Conservation (phyloP, 768 basidiomycete species). For the Pleurotus pulmonarius region DNA sequence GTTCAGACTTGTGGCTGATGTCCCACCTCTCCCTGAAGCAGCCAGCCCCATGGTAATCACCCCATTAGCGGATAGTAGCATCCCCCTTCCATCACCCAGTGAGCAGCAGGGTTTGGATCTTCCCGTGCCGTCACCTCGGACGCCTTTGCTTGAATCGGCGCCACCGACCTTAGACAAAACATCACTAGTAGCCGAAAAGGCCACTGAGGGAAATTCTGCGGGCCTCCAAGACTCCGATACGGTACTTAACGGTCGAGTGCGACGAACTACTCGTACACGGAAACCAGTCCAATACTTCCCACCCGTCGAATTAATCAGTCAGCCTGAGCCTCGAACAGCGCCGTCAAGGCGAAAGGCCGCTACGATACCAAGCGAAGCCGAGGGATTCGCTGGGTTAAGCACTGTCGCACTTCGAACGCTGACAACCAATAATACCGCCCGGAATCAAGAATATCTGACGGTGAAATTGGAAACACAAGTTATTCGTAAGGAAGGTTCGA, state of each 20-base stretch:
- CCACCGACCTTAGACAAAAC: background rate
- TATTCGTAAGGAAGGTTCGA: constrained; percentile 59
- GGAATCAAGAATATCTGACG: constrained; percentile 64
- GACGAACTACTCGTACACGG: constrained; percentile 51
- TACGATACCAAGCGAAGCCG: constrained; percentile 26
- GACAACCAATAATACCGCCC: constrained; percentile 67
- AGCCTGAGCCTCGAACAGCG: constrained; percentile 21
- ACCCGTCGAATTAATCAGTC: constrained; percentile 34
- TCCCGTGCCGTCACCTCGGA: too few species aligned
- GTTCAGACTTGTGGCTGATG: background rate
- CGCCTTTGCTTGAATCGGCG: background rate
- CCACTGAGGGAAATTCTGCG: background rate
- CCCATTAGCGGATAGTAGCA: constrained; percentile 10
- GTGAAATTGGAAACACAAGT: constrained; percentile 67
- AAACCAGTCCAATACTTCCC: constrained; percentile 32
- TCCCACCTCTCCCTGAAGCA: background rate
- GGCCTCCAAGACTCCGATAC: background rate
- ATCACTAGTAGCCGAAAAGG: background rate
- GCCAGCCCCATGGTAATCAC: background rate
- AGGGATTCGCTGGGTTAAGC: constrained; percentile 63
- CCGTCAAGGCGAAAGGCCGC: constrained; percentile 42
- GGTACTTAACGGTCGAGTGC: constrained; percentile 17
- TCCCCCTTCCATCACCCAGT: background rate
- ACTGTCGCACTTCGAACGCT: constrained; percentile 65
- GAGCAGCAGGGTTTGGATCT: too few species aligned